A percentile compares a stretch with the other conserved stretches of the same genome.
Evolutionary conservation across 1,139 yeast genomes (phyloP).

Genomic region (Suhomyces anneliseae): DNA sequence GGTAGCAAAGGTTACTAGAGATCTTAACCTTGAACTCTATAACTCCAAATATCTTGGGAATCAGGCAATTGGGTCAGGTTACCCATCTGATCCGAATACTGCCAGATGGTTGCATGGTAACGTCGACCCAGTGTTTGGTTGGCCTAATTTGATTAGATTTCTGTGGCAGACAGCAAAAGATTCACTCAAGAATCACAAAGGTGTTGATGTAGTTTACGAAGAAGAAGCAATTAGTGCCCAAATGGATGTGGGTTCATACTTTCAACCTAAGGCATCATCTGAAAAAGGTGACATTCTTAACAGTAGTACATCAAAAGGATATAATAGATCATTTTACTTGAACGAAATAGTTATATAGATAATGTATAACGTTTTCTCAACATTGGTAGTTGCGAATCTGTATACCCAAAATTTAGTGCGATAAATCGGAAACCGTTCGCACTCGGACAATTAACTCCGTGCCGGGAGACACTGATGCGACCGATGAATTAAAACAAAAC

Average conservation of each 20-base stretch:
- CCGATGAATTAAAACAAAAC: slow-evolving; percentile 10
- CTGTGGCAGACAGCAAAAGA: slow-evolving; percentile 95
- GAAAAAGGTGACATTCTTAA: neutral
- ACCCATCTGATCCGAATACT: slow-evolving; percentile 91
- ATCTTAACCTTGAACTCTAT: slow-evolving; percentile 54
- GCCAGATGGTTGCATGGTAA: slow-evolving; percentile 62
- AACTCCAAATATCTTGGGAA: slow-evolving; percentile 24
- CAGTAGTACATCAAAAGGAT: neutral
- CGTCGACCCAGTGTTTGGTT: slow-evolving; percentile 80
- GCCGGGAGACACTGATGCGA: slow-evolving; percentile 29
- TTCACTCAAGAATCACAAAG: slow-evolving; percentile 54
- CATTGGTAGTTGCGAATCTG: neutral
- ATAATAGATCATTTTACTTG: neutral
- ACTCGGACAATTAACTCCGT: slow-evolving; percentile 24
- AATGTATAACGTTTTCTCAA: too few relatives aligned
- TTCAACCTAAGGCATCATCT: slow-evolving; percentile 11
- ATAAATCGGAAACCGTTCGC: neutral
- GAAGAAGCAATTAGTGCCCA: slow-evolving; percentile 31
- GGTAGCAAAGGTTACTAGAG: slow-evolving; percentile 95
- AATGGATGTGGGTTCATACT: slow-evolving; percentile 32
- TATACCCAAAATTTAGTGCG: neutral
- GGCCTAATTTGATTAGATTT: slow-evolving; percentile 79
- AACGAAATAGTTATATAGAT: neutral
- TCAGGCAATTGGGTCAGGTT: slow-evolving; percentile 77
- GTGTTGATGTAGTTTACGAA: slow-evolving; percentile 43